Percentiles rank a stretch among this genome's conserved stretches.
phyloP scores from a whole-genome alignment of 2,329 filamentous ascomycete species.

The Thielaviopsis punctulata region DNA sequence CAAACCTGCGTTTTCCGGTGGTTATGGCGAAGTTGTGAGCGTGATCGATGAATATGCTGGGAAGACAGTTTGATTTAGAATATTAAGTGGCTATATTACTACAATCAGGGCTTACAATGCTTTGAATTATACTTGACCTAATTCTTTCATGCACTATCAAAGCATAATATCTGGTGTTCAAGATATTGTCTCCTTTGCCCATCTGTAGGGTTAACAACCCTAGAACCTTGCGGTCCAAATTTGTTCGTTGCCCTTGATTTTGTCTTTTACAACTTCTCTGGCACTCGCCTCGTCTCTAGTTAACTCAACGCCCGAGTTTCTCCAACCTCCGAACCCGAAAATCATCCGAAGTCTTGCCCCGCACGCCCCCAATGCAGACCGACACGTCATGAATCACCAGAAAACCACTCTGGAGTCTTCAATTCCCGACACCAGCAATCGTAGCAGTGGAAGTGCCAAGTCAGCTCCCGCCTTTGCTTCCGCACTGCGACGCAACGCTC shows the following conservation, averaged over 20 bases:
- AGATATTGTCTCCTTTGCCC: background rate
- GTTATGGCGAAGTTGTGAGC: constrained; percentile 7
- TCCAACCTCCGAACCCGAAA: background rate
- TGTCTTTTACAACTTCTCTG: too few species aligned
- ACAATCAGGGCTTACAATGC: too few species aligned
- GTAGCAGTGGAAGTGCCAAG: background rate
- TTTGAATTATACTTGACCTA: too few species aligned
- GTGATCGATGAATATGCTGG: constrained; percentile 4
- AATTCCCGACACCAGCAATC: background rate
- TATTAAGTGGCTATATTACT: background rate
- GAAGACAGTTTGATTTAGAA: background rate
- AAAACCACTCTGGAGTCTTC: background rate
- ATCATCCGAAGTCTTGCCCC: background rate
- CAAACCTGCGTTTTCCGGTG: constrained; percentile 2
- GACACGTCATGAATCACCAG: background rate
- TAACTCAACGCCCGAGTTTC: background rate
- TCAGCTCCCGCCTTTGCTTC: too few species aligned
- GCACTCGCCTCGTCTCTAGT: too few species aligned
- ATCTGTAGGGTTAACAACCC: background rate
- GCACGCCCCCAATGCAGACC: background rate
- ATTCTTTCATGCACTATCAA: too few species aligned
- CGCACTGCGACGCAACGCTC: background rate
- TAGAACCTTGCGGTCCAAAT: background rate
- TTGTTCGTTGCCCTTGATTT: too few species aligned
- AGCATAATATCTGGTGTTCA: too few species aligned